These are phyloP conservation scores for Calocera viscosa DNA, from an alignment of 768 basidiomycete genomes.

Conservation along the genomic window DNA sequence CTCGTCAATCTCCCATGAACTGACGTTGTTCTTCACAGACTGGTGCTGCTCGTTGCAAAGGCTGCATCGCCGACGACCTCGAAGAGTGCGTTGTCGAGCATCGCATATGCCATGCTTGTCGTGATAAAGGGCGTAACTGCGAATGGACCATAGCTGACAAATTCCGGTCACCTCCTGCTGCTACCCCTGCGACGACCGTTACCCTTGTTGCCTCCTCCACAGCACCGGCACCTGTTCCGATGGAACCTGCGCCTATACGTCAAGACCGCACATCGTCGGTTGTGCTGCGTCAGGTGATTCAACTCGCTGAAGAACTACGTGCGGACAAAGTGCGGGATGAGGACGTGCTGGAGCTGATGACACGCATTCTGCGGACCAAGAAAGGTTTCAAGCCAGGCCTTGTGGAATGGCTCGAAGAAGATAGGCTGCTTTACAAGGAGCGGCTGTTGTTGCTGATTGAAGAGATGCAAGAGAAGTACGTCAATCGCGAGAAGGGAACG, in stretches of 20 bases:
- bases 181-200: background rate
- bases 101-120: background rate
- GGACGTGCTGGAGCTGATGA: background rate
- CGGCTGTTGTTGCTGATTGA: background rate
- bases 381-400: slow-evolving; percentile 4
- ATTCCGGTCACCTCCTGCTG: background rate
- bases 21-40: background rate
- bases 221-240: background rate
- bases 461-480: slow-evolving; percentile 4
- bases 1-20: background rate
- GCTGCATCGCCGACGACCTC: background rate
- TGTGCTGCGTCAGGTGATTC: background rate
- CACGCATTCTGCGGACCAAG: background rate
- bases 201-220: background rate
- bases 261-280: background rate
- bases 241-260: background rate
- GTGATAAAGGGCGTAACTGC: background rate
- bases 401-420: slow-evolving; percentile 2
- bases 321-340: background rate
- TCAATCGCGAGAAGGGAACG: background rate
- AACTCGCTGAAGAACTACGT: background rate
- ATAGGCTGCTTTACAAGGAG: background rate
- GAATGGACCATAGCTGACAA: background rate
- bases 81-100: background rate
- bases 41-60: slow-evolving; percentile 3